phyloP scores from a whole-genome alignment of 2,329 filamentous ascomycete species.

The Microsporum ferrugineum region DNA sequence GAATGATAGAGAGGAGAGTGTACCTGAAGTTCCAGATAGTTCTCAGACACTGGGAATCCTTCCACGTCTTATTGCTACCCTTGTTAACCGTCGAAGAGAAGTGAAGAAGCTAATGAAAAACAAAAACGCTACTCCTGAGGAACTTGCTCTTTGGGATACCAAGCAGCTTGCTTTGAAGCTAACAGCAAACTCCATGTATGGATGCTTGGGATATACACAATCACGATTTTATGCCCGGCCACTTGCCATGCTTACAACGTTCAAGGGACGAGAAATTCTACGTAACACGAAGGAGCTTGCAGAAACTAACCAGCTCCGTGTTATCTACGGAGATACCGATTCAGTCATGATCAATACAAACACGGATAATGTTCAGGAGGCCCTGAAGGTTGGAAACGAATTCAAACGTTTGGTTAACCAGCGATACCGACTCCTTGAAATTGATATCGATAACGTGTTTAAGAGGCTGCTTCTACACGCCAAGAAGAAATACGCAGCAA shows the following conservation, averaged over 20 bases:
- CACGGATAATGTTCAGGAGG: slow-evolving; percentile 81
- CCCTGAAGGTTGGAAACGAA: slow-evolving; percentile 79
- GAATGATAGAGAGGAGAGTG: slow-evolving; percentile 70
- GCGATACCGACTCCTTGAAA: slow-evolving; percentile 81
- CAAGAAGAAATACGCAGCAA: slow-evolving; percentile 98
- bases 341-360: slow-evolving; percentile 99
- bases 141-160: slow-evolving; percentile 93
- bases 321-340: slow-evolving; percentile 98
- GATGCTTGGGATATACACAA: slow-evolving; percentile 91
- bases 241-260: slow-evolving; percentile 88
- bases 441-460: slow-evolving; percentile 97
- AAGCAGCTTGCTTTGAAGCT: slow-evolving; percentile 94
- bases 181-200: slow-evolving; percentile 99
- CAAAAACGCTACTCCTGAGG: slow-evolving; percentile 70
- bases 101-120: slow-evolving; percentile 97
- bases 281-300: slow-evolving; percentile 91
- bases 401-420: slow-evolving; percentile 96
- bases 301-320: slow-evolving; percentile 78
- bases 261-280: slow-evolving; percentile 94
- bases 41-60: slow-evolving; percentile 74
- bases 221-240: slow-evolving; percentile 96
- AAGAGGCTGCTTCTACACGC: slow-evolving; percentile 84
- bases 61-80: slow-evolving; percentile 78
- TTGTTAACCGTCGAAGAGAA: slow-evolving; percentile 77
- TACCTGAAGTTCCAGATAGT: slow-evolving; percentile 66